Evolutionary conservation across 2,329 filamentous ascomycete species (phyloP), one percentile per base, ranked within the genome.

Genomic region (Xylaria sp.): DNA sequence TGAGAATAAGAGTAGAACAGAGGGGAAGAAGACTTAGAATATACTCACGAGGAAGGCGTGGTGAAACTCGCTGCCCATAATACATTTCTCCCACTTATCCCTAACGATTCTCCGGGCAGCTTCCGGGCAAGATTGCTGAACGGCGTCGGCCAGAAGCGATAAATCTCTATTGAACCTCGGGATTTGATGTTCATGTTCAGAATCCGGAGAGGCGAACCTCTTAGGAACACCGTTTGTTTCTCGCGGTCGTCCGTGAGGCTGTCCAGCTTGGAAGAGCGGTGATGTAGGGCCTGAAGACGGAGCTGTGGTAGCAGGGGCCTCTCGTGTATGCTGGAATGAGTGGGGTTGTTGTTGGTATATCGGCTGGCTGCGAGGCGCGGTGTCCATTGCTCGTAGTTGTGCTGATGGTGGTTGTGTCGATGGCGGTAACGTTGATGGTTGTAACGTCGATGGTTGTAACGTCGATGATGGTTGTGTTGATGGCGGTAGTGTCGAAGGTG

Each of bases 11-110:
- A 48, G 17, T 15, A 51, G 13, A 25, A 25, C 17, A 58, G 56
- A 58, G 5, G 43, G 35, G 15, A 53, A 46, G 13, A 15, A 58
- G 31, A 17, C 17, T 35, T n/a, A 8, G 51, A 10, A 62, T 53
- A 48, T 27, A 79, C 82, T 76, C 71, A 86, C 83, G 54, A 85
- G 58, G 63, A 86, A 86, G 2, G 79, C 77, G 41, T 79, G 74
- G 62, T 86, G 83, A 59, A 82, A 85, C 10, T 83, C 79, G 3
- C 80, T 82, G 9, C 83, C 83, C 3, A 80, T 56, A 2, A 85
- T 63, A 17, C 79, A 79, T 65, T 80, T 83, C 41, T 82, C 74
- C 80, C 82, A 84, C 56, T 80, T 76, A 62, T 84, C 83, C 23
- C 83, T 76, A 10, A 85, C 66, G 0, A 77, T 77, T 44, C 80